phyloP scores from a whole-genome alignment of 148 eudicot species.

The Spergularia bocconei region DNA sequence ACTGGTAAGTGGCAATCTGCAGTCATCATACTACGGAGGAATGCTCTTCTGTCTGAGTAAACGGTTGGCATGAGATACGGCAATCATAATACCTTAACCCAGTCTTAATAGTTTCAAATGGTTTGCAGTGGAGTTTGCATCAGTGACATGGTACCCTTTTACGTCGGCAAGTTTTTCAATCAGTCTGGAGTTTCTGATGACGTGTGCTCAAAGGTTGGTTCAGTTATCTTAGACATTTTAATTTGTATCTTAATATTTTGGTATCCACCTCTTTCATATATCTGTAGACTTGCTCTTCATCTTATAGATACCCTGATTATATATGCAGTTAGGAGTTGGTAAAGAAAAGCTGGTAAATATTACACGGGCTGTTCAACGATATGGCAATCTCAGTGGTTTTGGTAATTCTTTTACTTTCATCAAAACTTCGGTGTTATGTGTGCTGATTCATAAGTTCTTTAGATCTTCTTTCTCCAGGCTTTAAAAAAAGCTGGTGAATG shows the following conservation, averaged over 20 bases:
- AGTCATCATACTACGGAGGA: background rate
- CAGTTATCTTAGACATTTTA: background rate
- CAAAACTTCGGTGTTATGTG: background rate
- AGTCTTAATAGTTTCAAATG: constrained; percentile 12
- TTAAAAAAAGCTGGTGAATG: too few relatives aligned
- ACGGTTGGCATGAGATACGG: too few relatives aligned
- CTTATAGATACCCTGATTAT: constrained; percentile 12
- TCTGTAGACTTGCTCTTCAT: constrained; percentile 11
- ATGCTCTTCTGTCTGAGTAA: background rate
- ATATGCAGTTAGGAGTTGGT: constrained; percentile 71
- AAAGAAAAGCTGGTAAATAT: constrained; percentile 56
- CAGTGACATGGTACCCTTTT: constrained; percentile 93
- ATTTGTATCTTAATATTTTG: constrained; percentile 3
- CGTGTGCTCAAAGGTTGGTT: constrained; percentile 72
- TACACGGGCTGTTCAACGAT: constrained; percentile 53
- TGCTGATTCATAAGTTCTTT: background rate
- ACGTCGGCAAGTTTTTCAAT: constrained; percentile 74
- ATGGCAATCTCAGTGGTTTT: constrained; percentile 85
- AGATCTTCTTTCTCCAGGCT: background rate
- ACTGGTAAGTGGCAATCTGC: constrained; percentile 58
- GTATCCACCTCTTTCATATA: background rate
- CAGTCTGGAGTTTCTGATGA: constrained; percentile 77
- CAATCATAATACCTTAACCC: background rate
- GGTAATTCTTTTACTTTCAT: constrained; percentile 36
- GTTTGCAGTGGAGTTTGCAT: constrained; percentile 85